A percentile compares a stretch with the other conserved stretches of the same genome.
phyloP scores from a whole-genome alignment of 2,329 filamentous ascomycete species.

The Curvularia verruculosa region DNA sequence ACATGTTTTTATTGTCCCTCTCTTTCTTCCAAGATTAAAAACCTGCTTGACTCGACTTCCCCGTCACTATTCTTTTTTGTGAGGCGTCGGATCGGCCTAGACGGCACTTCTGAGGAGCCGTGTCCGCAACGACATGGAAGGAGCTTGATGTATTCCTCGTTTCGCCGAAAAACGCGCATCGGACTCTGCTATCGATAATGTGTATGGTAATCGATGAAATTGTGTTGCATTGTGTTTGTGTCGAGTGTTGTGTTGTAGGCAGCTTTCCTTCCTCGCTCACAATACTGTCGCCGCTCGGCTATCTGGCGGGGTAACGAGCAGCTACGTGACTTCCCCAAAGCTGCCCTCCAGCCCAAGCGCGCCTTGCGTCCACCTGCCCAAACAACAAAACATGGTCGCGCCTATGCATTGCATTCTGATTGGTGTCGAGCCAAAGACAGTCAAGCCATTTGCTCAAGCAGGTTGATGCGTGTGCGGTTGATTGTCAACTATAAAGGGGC shows the following conservation, averaged over 20 bases:
- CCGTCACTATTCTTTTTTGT: slow-evolving; percentile 1
- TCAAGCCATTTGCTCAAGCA: neutral
- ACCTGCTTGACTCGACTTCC: neutral
- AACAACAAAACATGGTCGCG: neutral
- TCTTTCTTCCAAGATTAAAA: neutral
- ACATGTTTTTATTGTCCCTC: neutral
- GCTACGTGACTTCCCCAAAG: neutral
- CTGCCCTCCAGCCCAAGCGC: neutral
- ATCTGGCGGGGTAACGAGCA: neutral
- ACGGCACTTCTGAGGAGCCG: neutral
- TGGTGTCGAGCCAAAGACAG: neutral
- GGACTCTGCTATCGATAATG: neutral
- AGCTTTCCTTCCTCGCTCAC: neutral
- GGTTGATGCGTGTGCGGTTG: neutral
- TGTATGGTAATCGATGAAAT: neutral
- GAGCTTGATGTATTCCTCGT: neutral
- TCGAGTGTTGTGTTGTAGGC: neutral
- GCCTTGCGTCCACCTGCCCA: neutral
- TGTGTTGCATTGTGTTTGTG: neutral
- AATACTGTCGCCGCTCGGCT: slow-evolving; percentile 1
- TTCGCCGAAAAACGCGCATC: neutral
- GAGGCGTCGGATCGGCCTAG: neutral
- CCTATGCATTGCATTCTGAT: neutral
- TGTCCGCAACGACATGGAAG: neutral
- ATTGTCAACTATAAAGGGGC: neutral